Base-by-base conservation (phyloP, 768 basidiomycete species). In the Tulasnella sp. region DNA sequence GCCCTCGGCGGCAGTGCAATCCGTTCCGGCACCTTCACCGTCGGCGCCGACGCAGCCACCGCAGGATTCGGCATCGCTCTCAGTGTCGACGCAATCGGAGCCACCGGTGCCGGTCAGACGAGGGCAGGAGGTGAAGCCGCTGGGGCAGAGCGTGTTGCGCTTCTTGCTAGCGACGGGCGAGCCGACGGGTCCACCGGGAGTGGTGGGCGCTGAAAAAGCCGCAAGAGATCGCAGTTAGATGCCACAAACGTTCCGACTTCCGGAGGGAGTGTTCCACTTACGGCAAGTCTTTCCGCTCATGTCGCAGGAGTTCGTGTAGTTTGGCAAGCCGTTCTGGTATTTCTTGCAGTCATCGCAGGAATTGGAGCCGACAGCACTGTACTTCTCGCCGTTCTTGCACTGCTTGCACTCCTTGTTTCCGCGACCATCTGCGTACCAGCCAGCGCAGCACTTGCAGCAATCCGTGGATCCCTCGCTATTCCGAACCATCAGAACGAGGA, bases 1-100 rank as follows among this genome's bases (percentile, higher is more conserved):
- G 75, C 87, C 84, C 28, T 87, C 85, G 81, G 89, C 88, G 9
- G 85, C 83, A 77, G 87, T 88, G 83, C 89, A 89, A 83, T 89
- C 88, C 46, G 87, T 82, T 1, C 88, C 88, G 22, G 18, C 5
- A 46, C 72, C 79, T 8, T 74, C 60, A 28, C 72, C 80, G 0
- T 78, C 81, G 12, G 31, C 11, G 16, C 41, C 44, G 7, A 75
- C 22, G 72, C 79, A 80, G 24, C 79, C 79, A 18, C 79, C 79
- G 72, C 79, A 80, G 16, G 69, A 41, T 20, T 80, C 79, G 28
- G 74, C 3, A 60, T 80, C 79, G 58, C 28, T 74, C 28, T 46
- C 42, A 34, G 46, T 75, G 72, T 80, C 72, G 22, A 80, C 72
- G 72, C 79, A 80, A 22, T 80, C 79, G 72, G 48, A 80, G 44